Conservation (phyloP, 2,329 filamentous ascomycete species). For the Sporothrix brasiliensis region DNA sequence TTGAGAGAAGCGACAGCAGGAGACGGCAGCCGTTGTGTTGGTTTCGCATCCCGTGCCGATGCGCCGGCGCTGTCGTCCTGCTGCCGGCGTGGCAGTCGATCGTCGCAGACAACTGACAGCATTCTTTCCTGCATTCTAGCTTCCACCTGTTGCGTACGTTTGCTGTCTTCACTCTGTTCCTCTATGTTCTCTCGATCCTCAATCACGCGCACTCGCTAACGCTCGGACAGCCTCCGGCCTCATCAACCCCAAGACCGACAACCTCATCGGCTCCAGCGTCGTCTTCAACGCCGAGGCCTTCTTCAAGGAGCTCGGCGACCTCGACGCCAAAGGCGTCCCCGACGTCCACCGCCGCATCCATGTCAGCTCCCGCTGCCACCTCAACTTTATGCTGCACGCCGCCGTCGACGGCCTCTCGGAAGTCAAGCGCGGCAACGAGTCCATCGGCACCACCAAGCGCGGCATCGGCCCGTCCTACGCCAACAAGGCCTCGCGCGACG, state of each 20-base stretch:
- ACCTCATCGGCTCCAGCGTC: conserved; percentile 71
- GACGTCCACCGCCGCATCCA: conserved; percentile 56
- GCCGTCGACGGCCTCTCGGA: conserved; percentile 61
- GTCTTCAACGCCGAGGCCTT: conserved; percentile 63
- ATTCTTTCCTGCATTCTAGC: conserved; percentile 24
- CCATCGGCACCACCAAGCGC: conserved; percentile 39
- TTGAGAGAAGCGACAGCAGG: not conserved
- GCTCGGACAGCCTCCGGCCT: conserved; percentile 60
- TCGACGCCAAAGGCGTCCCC: conserved; percentile 47
- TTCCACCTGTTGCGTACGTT: conserved; percentile 43
- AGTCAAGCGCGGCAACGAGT: conserved; percentile 44
- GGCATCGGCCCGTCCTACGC: conserved; percentile 42
- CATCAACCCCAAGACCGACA: conserved; percentile 69
- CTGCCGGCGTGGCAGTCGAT: not conserved
- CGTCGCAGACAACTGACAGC: conserved; percentile 8
- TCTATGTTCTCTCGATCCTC: too few relatives aligned
- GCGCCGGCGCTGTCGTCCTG: too few relatives aligned
- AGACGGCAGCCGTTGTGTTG: too few relatives aligned
- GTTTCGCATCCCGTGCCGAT: not conserved
- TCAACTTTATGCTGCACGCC: conserved; percentile 67
- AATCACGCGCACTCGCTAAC: not conserved
- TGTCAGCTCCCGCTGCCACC: conserved; percentile 65
- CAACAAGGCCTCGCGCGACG: conserved; percentile 65
- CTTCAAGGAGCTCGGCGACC: conserved; percentile 48
- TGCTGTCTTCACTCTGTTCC: too few relatives aligned